Conservation (phyloP, 345 rosid genomes). For the Eucalyptus curtisii region DNA sequence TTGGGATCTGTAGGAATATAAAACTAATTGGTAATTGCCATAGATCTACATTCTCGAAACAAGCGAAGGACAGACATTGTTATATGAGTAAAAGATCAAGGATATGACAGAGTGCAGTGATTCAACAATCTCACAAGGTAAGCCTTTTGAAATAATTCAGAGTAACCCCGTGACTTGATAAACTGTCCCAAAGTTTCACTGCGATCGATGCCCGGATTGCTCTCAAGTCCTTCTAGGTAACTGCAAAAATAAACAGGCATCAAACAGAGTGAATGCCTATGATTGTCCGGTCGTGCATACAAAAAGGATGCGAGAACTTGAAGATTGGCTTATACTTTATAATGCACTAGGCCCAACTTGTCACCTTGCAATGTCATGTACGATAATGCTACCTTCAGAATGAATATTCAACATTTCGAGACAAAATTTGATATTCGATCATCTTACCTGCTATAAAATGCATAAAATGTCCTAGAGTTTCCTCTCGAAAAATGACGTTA, state of each 20-base stretch:
- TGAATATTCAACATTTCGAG: no score
- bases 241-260: not conserved
- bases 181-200: conserved; percentile 67
- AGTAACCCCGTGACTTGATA: conserved; percentile 48
- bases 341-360: not conserved
- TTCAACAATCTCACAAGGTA: conserved; percentile 48
- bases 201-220: conserved; percentile 44
- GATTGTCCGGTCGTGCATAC: not conserved
- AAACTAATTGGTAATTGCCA: not conserved
- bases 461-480: no score
- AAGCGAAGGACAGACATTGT: not conserved
- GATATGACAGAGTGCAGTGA: not conserved
- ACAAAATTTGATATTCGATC: no score
- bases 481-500: not conserved
- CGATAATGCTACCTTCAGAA: no score
- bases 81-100: not conserved
- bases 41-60: not conserved
- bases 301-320: not conserved
- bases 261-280: not conserved
- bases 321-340: not conserved
- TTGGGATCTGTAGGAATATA: conserved; percentile 34
- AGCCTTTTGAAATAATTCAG: conserved; percentile 70
- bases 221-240: conserved; percentile 57
- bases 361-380: not conserved
- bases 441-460: no score